phyloP scores from a whole-genome alignment of 176 grass and related monocot species.

The Juncus inflexus region DNA sequence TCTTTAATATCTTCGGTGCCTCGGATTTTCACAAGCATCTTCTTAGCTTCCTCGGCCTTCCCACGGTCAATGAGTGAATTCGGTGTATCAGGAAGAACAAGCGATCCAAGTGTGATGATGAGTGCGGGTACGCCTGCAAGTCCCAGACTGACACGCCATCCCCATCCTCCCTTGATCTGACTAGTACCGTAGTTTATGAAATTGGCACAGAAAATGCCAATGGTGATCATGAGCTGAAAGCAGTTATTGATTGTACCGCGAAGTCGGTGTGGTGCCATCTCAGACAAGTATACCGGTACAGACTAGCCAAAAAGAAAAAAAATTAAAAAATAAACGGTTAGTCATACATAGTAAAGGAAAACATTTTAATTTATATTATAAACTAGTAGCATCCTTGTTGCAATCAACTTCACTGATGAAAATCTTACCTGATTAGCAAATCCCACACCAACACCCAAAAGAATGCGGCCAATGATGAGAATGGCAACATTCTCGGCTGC shows the following conservation, averaged over 20 bases:
- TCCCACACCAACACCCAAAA: conserved; percentile 61
- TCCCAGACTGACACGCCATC: conserved; percentile 50
- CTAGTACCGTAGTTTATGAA: conserved; percentile 57
- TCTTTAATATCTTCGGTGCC: conserved; percentile 46
- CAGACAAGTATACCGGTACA: too few relatives aligned
- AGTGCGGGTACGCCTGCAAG: conserved; percentile 47
- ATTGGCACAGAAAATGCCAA: conserved; percentile 40
- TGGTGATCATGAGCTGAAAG: conserved; percentile 69
- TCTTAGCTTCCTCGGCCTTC: conserved; percentile 21
- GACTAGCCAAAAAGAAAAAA: too few relatives aligned
- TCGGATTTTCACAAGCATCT: conserved; percentile 49
- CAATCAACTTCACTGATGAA: too few relatives aligned
- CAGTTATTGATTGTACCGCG: conserved; percentile 62
- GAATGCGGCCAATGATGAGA: conserved; percentile 64
- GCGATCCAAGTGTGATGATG: conserved; percentile 50
- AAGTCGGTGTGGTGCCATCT: too few relatives aligned
- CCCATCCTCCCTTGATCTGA: conserved; percentile 43
- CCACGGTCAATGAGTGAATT: conserved; percentile 62
- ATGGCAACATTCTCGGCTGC: conserved; percentile 38
- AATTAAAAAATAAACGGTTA: too few relatives aligned
- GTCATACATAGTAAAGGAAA: too few relatives aligned
- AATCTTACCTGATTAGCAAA: conserved; percentile 50
- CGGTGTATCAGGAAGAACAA: conserved; percentile 51
- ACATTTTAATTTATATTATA: too few relatives aligned
- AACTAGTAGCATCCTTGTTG: too few relatives aligned